These are phyloP conservation scores for Ophiostoma australiae DNA, from an alignment of 2,329 filamentous ascomycete species.

Conservation along the genomic window DNA sequence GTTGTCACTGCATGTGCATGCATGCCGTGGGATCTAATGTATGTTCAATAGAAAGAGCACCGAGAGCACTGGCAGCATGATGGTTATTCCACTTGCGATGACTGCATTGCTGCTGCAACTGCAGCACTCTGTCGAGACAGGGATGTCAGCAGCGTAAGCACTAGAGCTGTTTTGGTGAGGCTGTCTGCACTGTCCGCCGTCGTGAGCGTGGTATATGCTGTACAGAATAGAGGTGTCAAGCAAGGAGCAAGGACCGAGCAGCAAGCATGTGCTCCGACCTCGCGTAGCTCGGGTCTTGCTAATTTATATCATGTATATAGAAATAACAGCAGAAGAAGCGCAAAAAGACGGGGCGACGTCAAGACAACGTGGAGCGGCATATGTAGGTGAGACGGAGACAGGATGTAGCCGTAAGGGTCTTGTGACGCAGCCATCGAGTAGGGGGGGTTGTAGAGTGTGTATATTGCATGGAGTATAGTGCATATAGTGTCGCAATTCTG, in stretches of 20 bases:
- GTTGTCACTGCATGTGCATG: conserved; percentile 12
- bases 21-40: background rate
- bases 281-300: background rate
- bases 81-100: conserved; percentile 5
- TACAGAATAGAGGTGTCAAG: background rate
- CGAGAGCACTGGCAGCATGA: background rate
- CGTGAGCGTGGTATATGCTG: background rate
- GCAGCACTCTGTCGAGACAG: background rate
- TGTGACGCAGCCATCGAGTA: background rate
- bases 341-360: conserved; percentile 18
- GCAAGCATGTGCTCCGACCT: background rate
- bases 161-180: conserved; percentile 13
- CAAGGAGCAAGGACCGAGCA: background rate
- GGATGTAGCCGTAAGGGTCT: conserved; percentile 4
- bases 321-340: no score
- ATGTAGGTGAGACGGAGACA: conserved; percentile 11
- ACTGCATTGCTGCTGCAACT: background rate
- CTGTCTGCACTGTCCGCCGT: background rate
- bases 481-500: background rate
- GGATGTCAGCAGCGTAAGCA: conserved; percentile 5
- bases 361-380: background rate
- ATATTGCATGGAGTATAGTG: background rate
- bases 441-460: background rate
- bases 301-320: background rate
- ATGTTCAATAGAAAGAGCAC: background rate